Conservation (phyloP, 371 early-diverging fungal genomes). For the Batkoa obscura region DNA sequence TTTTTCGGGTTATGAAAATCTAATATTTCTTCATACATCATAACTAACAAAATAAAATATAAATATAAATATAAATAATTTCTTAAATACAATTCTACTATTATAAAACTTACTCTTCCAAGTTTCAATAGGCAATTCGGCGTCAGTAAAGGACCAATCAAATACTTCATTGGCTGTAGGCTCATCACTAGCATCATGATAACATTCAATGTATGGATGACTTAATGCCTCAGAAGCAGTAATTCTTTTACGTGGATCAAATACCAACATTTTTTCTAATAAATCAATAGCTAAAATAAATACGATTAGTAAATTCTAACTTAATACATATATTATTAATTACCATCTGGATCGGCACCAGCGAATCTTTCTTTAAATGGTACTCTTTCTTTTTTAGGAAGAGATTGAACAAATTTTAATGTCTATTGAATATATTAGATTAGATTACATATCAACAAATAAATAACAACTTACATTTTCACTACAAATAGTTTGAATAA, state of each 20-base stretch:
- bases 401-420: constrained; percentile 72
- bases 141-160: constrained; percentile 91
- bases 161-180: constrained; percentile 59
- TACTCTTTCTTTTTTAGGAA: constrained; percentile 77
- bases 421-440: constrained; percentile 21
- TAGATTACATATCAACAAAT: background rate
- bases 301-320: background rate
- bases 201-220: constrained; percentile 81
- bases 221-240: constrained; percentile 82
- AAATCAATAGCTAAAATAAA: constrained; percentile 52
- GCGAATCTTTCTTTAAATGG: constrained; percentile 66
- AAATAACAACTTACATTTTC: constrained; percentile 23
- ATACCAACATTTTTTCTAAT: constrained; percentile 78
- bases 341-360: constrained; percentile 49
- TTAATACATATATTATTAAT: background rate
- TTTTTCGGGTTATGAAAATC: constrained; percentile 24
- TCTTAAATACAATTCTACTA: too few species aligned
- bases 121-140: constrained; percentile 66
- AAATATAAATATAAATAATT: constrained; percentile 10
- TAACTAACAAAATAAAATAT: constrained; percentile 13
- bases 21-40: constrained; percentile 49
- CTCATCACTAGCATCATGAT: constrained; percentile 90
- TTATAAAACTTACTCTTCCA: constrained; percentile 37
- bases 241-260: constrained; percentile 82
- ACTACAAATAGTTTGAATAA: constrained; percentile 61